Percentiles rank a stretch among this genome's conserved stretches.
These are phyloP conservation scores for Lunularia cruciata DNA, from an alignment of 225 moss, liverwort and hornwort species.

Conservation along the genomic window DNA sequence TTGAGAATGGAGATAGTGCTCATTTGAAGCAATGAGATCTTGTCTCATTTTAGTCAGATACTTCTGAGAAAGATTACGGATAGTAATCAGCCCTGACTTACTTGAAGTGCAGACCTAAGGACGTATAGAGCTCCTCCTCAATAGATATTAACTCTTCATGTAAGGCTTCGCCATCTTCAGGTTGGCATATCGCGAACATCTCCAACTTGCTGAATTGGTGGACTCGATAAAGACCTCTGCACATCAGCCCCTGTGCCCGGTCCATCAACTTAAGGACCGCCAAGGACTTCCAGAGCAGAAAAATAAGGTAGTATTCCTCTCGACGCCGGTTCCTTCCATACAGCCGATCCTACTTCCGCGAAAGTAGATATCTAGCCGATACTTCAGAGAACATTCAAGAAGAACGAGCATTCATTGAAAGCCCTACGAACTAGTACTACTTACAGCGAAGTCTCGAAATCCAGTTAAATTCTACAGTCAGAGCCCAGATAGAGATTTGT, in stretches of 20 bases:
- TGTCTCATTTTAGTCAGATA: slow-evolving; percentile 2
- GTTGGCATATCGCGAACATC: slow-evolving; percentile 86
- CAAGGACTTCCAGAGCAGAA: slow-evolving; percentile 1
- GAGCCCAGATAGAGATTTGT: background rate
- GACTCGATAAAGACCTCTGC: slow-evolving; percentile 99
- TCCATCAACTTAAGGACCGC: slow-evolving; percentile 60
- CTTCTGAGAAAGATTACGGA: background rate
- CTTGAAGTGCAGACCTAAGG: slow-evolving; percentile 93
- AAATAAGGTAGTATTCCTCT: background rate
- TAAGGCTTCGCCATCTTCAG: slow-evolving; percentile 83
- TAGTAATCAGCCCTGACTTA: slow-evolving; percentile 28
- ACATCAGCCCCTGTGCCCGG: slow-evolving; percentile 63
- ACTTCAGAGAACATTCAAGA: too few species aligned
- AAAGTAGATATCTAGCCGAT: too few species aligned
- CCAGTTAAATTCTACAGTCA: too few species aligned
- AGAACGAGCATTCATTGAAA: too few species aligned
- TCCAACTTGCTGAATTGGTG: slow-evolving; percentile 99
- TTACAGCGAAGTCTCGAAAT: too few species aligned
- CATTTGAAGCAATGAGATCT: background rate
- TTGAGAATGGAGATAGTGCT: too few species aligned
- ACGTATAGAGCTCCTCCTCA: slow-evolving; percentile 82
- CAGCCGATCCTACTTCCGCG: too few species aligned
- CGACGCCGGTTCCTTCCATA: too few species aligned
- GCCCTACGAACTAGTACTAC: too few species aligned
- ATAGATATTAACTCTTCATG: slow-evolving; percentile 93